Base-by-base conservation (phyloP, 2,329 filamentous ascomycete species). In the Alternaria angustiovoidea region DNA sequence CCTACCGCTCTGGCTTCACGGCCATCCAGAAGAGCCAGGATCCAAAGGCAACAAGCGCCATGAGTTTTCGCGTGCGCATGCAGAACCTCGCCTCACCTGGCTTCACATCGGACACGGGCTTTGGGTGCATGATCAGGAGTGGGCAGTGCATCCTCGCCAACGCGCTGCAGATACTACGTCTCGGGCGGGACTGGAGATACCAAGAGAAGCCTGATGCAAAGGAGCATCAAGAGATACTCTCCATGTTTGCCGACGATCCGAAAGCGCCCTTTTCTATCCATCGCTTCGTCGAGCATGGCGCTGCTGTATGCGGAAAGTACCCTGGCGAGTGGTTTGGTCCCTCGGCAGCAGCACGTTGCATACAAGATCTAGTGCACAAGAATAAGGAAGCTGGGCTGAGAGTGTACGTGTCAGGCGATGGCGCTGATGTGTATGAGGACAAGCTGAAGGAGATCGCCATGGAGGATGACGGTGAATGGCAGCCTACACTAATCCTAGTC, bases 291-390 rank as follows among this genome's bases (percentile, higher is more conserved):
- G 85, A 89, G 54, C 91, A 97, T 70, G 95, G 95, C 18, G 93
- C 93, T 24, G 84, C 86, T 36, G 90, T 91, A 3, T 99, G 95
- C 78, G 94, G 93, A 4, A 98, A 97, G 79, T 92, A 96, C 73
- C 95, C 95, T 0, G 95, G 95, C 38, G 93, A 98, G 80, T 99
- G 95, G 95, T 99, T 99, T 80, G 95, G 95, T 0, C 95, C 95
- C n/a, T 97, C 93, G 18, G 95, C 95, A 7, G 96, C 95, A 9
- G 94, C 95, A 47, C 88, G 90, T 57, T 98, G 95, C 78, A 97
- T 99, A 67, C 90, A 95, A 77, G 91, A 92, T 20, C 83, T 99
- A 38, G 88, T 89, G 24, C 90, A 90, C 61, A 84, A 87, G 62
- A 85, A 89, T 65, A 78, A 83, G 54, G 83, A 88, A 49, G 83